Conservation (phyloP, 768 basidiomycete species). For the Suillus occidentalis region DNA sequence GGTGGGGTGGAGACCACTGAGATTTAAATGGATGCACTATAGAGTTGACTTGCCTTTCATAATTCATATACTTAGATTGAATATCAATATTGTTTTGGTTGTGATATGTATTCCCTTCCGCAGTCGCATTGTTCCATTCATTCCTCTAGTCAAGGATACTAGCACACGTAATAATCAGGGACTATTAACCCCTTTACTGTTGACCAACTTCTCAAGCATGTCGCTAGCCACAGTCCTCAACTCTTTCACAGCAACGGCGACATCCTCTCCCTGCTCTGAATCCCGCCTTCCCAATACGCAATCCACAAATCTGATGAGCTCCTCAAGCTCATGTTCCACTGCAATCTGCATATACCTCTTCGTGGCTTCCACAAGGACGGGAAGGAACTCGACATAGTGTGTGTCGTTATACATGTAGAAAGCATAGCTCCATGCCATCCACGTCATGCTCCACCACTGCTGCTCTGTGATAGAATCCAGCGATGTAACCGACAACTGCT, state of each 20-base stretch:
- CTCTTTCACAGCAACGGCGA: not conserved
- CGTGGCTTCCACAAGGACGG: not conserved
- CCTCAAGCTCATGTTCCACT: not conserved
- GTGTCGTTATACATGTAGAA: accelerated
- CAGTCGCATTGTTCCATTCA: not conserved
- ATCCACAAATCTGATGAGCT: not conserved
- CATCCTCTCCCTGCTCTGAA: not conserved
- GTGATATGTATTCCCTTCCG: not conserved
- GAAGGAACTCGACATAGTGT: not conserved
- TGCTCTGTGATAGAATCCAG: not conserved
- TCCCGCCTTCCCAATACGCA: too few relatives aligned
- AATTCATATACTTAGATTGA: not conserved
- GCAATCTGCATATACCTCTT: not conserved
- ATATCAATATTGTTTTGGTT: too few relatives aligned
- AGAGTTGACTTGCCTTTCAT: not conserved
- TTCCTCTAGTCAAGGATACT: not conserved
- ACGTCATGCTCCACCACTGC: not conserved
- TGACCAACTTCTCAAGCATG: not conserved
- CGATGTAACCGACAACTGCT: not conserved
- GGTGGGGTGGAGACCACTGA: constrained; percentile 86
- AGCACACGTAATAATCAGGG: not conserved
- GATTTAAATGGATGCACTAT: not conserved
- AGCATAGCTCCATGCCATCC: accelerated
- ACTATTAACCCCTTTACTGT: not conserved
- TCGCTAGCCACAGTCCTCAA: not conserved